Evolutionary conservation across 2,329 filamentous ascomycete species (phyloP).

Genomic region (Scopulariopsis brevicaulis): DNA sequence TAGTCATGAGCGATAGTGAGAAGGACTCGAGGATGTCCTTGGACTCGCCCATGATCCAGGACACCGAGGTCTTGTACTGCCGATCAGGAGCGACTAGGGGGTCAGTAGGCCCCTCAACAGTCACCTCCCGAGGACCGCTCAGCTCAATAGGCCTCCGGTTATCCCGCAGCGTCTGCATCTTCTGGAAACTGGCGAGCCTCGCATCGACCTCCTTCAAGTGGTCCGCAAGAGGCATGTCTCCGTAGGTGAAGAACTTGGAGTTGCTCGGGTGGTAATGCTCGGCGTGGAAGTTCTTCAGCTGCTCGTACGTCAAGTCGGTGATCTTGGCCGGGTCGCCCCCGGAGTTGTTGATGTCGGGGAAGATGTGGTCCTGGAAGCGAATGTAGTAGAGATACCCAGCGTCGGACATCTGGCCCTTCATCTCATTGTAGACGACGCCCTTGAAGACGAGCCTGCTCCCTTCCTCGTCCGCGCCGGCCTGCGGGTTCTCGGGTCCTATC

Average conservation of each 20-base stretch:
- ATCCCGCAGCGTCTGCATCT: slow-evolving; percentile 56
- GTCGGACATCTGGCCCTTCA: slow-evolving; percentile 99
- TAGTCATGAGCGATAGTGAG: slow-evolving; percentile 70
- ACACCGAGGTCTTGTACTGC: slow-evolving; percentile 88
- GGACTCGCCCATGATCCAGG: slow-evolving; percentile 82
- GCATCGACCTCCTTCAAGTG: slow-evolving; percentile 72
- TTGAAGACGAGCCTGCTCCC: slow-evolving; percentile 79
- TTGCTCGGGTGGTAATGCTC: slow-evolving; percentile 97
- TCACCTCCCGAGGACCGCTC: slow-evolving; percentile 56
- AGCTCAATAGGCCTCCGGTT: slow-evolving; percentile 70
- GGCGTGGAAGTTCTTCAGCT: slow-evolving; percentile 78
- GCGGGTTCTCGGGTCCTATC: slow-evolving; percentile 81
- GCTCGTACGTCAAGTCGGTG: slow-evolving; percentile 85
- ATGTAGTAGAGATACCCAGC: slow-evolving; percentile 95
- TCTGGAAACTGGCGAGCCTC: slow-evolving; percentile 63
- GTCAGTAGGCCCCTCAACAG: slow-evolving; percentile 71
- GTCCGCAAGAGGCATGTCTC: slow-evolving; percentile 74
- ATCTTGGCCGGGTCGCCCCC: slow-evolving; percentile 95
- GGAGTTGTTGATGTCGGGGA: slow-evolving; percentile 90
- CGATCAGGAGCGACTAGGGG: slow-evolving; percentile 75
- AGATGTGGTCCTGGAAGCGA: slow-evolving; percentile 86
- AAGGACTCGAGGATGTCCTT: slow-evolving; percentile 81
- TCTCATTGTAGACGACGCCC: slow-evolving; percentile 97
- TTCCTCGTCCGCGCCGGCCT: slow-evolving; percentile 36
- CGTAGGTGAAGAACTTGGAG: slow-evolving; percentile 90